Evolutionary conservation across 2,329 filamentous ascomycete species (phyloP).

Genomic region (Myriosclerotinia curreyana): DNA sequence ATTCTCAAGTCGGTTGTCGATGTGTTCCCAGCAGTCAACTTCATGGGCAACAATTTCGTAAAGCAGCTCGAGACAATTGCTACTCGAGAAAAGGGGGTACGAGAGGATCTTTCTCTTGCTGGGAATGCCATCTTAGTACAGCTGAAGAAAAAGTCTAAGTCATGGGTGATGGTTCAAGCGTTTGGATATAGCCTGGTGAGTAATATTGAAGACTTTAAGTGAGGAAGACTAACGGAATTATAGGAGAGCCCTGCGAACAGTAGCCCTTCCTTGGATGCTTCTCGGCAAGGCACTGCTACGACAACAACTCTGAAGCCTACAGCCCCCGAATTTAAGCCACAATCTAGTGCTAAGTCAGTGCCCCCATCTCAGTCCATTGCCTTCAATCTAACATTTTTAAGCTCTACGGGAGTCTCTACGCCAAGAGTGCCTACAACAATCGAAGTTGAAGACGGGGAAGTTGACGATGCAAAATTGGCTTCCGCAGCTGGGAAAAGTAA

Average conservation of each 20-base stretch:
- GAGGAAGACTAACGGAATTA: slow-evolving; percentile 37
- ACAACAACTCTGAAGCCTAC: slow-evolving; percentile 53
- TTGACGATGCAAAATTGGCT: slow-evolving; percentile 55
- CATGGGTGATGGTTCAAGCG: slow-evolving; percentile 72
- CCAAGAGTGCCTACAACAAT: slow-evolving; percentile 36
- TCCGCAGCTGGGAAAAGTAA: slow-evolving; percentile 17
- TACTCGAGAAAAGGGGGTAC: slow-evolving; percentile 58
- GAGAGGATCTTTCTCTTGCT: slow-evolving; percentile 72
- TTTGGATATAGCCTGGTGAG: slow-evolving; percentile 65
- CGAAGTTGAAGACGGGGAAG: slow-evolving; percentile 71
- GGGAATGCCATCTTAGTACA: slow-evolving; percentile 69
- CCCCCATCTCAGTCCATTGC: background rate
- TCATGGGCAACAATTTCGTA: slow-evolving; percentile 70
- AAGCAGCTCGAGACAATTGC: slow-evolving; percentile 64
- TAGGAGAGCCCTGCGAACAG: slow-evolving; percentile 25
- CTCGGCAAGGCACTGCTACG: slow-evolving; percentile 19
- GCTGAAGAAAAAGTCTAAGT: slow-evolving; percentile 62
- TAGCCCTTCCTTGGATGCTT: slow-evolving; percentile 19
- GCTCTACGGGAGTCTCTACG: slow-evolving; percentile 38
- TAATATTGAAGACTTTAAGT: background rate
- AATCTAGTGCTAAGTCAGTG: slow-evolving; percentile 39
- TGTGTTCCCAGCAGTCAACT: slow-evolving; percentile 84
- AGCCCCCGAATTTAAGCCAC: slow-evolving; percentile 64
- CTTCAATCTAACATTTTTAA: slow-evolving; percentile 39
- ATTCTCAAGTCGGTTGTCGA: slow-evolving; percentile 78